phyloP scores from a whole-genome alignment of 768 basidiomycete species.

The Collybiopsis confluens region DNA sequence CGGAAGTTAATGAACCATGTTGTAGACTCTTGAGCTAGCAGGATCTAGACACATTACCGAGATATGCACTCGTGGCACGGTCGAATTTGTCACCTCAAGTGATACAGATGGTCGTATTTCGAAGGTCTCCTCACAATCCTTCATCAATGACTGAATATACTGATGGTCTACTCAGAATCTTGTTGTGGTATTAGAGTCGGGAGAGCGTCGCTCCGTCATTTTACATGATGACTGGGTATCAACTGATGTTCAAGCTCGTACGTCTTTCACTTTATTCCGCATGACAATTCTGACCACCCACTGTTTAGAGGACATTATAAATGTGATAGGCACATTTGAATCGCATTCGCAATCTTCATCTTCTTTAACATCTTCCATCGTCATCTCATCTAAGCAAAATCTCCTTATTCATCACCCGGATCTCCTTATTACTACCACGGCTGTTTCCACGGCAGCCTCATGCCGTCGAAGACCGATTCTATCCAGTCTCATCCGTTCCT shows the following conservation, averaged over 20 bases:
- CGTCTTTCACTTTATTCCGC: conserved; percentile 10
- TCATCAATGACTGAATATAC: too few species aligned
- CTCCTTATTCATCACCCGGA: conserved; percentile 90
- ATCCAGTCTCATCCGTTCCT: conserved; percentile 53
- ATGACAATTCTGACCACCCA: not conserved
- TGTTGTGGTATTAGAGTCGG: conserved; percentile 38
- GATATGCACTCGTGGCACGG: conserved; percentile 52
- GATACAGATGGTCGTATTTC: conserved; percentile 25
- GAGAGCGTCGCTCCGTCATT: conserved; percentile 44
- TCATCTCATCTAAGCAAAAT: conserved; percentile 59
- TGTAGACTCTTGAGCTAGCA: conserved; percentile 4
- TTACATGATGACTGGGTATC: conserved; percentile 78
- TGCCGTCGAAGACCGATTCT: conserved; percentile 89
- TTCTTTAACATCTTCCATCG: conserved; percentile 40
- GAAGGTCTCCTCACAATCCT: conserved; percentile 27
- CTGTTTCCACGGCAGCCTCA: conserved; percentile 76
- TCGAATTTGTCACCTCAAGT: conserved; percentile 41
- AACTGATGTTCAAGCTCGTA: conserved; percentile 59
- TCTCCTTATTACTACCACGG: conserved; percentile 84
- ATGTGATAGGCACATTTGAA: conserved; percentile 55
- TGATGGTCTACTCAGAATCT: conserved; percentile 43
- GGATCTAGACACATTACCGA: conserved; percentile 23
- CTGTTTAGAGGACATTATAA: conserved; percentile 76
- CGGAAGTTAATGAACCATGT: not conserved
- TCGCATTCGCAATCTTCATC: conserved; percentile 27